phyloP scores from a whole-genome alignment of 2,329 filamentous ascomycete genomes.

The Microascus cirrosus region DNA sequence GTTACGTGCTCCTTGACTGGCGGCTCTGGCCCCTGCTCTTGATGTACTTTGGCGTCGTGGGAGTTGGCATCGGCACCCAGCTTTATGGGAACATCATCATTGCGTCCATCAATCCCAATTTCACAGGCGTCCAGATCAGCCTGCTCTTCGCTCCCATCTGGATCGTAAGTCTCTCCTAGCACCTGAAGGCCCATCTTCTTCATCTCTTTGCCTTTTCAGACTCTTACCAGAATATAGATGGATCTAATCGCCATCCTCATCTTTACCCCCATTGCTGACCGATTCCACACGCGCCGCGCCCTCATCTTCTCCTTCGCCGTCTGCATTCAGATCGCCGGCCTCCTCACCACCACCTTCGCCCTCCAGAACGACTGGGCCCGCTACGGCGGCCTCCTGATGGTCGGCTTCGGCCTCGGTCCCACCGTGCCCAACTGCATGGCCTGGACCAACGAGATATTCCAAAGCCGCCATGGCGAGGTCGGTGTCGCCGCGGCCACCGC shows the following conservation, averaged over 20 bases:
- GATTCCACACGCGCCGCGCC: constrained; percentile 70
- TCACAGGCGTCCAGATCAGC: constrained; percentile 66
- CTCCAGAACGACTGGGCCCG: constrained; percentile 63
- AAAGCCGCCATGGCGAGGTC: constrained; percentile 78
- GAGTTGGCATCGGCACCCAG: constrained; percentile 83
- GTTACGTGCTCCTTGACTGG: constrained; percentile 69
- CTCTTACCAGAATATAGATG: constrained; percentile 41
- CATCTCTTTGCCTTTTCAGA: constrained; percentile 5
- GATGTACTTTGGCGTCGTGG: constrained; percentile 94
- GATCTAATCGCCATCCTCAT: constrained; percentile 80
- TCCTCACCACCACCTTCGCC: constrained; percentile 70
- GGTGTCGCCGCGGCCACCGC: constrained; percentile 80
- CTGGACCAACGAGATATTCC: constrained; percentile 86
- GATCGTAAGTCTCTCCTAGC: constrained; percentile 47
- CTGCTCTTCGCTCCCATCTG: constrained; percentile 84
- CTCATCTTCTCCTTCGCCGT: constrained; percentile 71
- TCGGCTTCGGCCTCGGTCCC: constrained; percentile 81
- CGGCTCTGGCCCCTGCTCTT: constrained; percentile 73
- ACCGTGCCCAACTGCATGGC: constrained; percentile 92
- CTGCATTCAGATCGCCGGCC: constrained; percentile 69
- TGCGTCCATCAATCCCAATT: constrained; percentile 58
- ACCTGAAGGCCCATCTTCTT: background rate
- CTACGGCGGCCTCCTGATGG: constrained; percentile 80
- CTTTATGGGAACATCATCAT: constrained; percentile 85
- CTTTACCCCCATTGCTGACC: constrained; percentile 75